Evolutionary conservation across 129 eudicot species (phyloP), one percentile per base, ranked within the genome.

Genomic region (Logfia minima): DNA sequence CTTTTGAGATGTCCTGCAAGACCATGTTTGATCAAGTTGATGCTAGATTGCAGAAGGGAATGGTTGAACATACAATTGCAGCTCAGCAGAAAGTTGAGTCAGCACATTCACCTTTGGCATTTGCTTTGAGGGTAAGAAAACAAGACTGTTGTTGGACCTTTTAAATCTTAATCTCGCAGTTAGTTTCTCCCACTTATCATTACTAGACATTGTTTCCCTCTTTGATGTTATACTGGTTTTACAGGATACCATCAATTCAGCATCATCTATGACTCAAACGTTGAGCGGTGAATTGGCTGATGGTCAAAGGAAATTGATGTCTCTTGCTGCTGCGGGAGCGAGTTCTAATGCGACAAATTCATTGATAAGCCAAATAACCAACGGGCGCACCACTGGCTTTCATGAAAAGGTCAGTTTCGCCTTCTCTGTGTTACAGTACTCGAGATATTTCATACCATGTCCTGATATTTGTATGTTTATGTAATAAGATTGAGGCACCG

Each of bases 21-120:
- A 77, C 92, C 34, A 89, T 91, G 96, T 94, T 94, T 80, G 97
- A 89, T 74, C 98, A 94, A 82, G 90, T 94, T 79, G 90, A 94
- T 72, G 69, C 93, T 72, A 77, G 90, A 59, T 94, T 94, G 80
- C 93, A 89, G 72, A 94, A 94, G 84, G 98, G 97, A 64, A 87
- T 87, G 88, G 75, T 71, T 76, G 97, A 94, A 77, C 97, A 94
- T 73, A 81, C 88, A 59, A 58, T 72, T 68, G 87, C 89, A 56
- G 79, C 82, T 48, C 90, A 81, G 14, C 97, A 87, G 73, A 90
- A 91, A 82, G 78, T 87, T 73, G 97, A 93, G 72, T 82, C 97
- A 32, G 64, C 86, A 26, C 88, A 94, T 86, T 91, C 92, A 0
- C 90, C 93, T 18, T 64, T 94, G 81, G 97, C 88, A 2, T 77